phyloP scores from a whole-genome alignment of 768 basidiomycete genomes.

The Mycena haematopus region DNA sequence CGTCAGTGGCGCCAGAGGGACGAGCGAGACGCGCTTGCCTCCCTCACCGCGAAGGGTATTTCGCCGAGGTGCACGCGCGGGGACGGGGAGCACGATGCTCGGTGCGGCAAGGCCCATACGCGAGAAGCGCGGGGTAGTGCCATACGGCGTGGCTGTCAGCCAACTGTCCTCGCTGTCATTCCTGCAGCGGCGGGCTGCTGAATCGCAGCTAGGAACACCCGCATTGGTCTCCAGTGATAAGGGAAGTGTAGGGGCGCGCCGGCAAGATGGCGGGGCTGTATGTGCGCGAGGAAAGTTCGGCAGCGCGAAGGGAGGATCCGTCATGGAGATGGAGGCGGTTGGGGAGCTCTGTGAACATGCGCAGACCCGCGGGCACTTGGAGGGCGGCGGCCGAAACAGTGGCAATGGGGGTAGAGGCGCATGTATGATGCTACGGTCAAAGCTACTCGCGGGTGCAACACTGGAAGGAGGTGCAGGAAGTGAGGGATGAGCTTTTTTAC shows the following conservation, averaged over 20 bases:
- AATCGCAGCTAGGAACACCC: neutral
- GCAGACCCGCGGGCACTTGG: constrained; percentile 19
- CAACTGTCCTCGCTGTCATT: constrained; percentile 37
- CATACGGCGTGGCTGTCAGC: constrained; percentile 44
- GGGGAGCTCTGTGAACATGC: constrained; percentile 15
- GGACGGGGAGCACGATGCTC: constrained; percentile 48
- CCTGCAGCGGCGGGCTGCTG: neutral
- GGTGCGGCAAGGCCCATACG: constrained; percentile 43
- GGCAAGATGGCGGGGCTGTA: constrained; percentile 20
- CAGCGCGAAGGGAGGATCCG: constrained; percentile 15
- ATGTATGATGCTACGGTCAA: neutral
- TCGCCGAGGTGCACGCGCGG: constrained; percentile 37
- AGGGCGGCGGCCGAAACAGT: constrained; percentile 14
- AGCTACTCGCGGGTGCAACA: neutral
- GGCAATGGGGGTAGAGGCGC: constrained; percentile 10
- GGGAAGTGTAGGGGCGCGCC: constrained; percentile 12
- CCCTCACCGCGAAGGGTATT: constrained; percentile 21
- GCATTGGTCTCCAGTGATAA: neutral
- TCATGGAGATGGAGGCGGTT: constrained; percentile 1
- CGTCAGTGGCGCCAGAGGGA: neutral
- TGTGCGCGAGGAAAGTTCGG: constrained; percentile 26
- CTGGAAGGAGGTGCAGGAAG: constrained; percentile 16
- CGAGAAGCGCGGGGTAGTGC: constrained; percentile 47
- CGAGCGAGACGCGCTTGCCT: constrained; percentile 23
- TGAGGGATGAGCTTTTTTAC: neutral